Conservation (phyloP, 169 alveolate genomes). For the Amoebophrya sp. region DNA sequence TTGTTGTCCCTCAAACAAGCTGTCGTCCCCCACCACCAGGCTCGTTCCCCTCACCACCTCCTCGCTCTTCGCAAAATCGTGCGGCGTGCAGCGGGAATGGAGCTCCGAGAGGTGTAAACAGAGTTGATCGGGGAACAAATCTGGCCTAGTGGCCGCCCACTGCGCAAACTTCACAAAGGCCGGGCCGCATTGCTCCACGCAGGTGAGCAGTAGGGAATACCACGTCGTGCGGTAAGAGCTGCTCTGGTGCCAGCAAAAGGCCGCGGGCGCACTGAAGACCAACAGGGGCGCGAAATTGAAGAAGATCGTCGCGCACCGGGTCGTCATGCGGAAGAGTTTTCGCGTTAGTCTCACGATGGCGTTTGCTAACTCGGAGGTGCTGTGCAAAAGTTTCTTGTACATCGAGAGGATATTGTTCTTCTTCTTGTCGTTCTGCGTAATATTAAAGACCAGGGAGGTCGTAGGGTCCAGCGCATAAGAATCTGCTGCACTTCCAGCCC, state of each 20-base stretch:
- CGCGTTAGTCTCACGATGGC: not conserved
- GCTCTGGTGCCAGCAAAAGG: not conserved
- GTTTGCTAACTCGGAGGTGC: too few relatives aligned
- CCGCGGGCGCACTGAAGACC: not conserved
- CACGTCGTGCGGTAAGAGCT: not conserved
- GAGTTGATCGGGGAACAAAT: not conserved
- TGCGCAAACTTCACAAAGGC: not conserved
- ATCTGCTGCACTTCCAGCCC: too few relatives aligned
- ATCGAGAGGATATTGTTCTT: too few relatives aligned
- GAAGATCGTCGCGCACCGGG: not conserved
- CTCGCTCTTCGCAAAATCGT: not conserved
- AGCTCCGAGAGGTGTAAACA: not conserved
- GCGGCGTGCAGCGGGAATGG: not conserved
- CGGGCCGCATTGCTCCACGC: not conserved
- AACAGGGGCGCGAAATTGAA: not conserved
- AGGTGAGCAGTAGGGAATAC: not conserved
- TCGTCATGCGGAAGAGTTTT: not conserved
- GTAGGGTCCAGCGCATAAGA: too few relatives aligned
- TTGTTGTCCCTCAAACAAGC: too few relatives aligned
- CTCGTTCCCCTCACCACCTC: too few relatives aligned
- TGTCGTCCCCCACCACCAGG: too few relatives aligned
- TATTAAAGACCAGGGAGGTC: too few relatives aligned
- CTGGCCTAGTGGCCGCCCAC: not conserved
- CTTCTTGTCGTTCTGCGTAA: too few relatives aligned
- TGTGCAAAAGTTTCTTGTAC: too few relatives aligned